phyloP scores from a whole-genome alignment of 139 green algal species.

The Tetraselmis chui region DNA sequence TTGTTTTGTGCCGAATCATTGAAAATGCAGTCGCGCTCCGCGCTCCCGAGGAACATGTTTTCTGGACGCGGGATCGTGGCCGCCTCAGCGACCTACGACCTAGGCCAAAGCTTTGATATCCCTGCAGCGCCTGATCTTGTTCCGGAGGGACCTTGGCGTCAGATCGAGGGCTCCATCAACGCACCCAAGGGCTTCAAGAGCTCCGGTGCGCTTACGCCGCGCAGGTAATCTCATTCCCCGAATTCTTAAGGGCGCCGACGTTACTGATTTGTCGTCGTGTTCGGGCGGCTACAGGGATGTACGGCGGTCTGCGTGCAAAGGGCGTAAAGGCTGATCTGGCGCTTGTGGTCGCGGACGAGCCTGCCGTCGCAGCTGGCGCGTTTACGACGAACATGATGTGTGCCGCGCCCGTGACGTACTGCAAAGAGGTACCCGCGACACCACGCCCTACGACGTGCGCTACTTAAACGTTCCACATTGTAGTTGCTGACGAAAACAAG shows the following conservation, averaged over 20 bases:
- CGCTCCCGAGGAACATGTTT: too few relatives aligned
- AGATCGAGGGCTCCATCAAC: constrained; percentile 67
- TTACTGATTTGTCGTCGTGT: neutral
- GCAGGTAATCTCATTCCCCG: neutral
- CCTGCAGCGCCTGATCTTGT: constrained; percentile 80
- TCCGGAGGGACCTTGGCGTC: constrained; percentile 79
- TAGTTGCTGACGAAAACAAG: too few relatives aligned
- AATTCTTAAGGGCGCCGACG: neutral
- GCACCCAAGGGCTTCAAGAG: constrained; percentile 89
- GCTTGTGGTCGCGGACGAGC: constrained; percentile 73
- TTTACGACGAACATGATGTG: constrained; percentile 97
- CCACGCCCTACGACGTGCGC: neutral
- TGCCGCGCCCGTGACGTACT: constrained; percentile 89
- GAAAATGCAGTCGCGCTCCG: too few relatives aligned
- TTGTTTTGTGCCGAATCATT: too few relatives aligned
- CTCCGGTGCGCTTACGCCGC: constrained; percentile 25
- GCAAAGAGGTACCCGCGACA: constrained; percentile 71
- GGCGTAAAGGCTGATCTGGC: constrained; percentile 87
- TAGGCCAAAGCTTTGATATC: constrained; percentile 51
- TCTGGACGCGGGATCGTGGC: neutral
- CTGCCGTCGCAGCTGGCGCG: constrained; percentile 65
- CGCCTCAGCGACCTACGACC: neutral
- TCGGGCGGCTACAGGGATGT: constrained; percentile 55
- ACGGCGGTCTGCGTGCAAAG: constrained; percentile 65
- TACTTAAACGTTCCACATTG: constrained; percentile 1